Percentiles rank a stretch among this genome's conserved stretches.
phyloP scores from a whole-genome alignment of 768 basidiomycete species.

The Podaxis sp. region DNA sequence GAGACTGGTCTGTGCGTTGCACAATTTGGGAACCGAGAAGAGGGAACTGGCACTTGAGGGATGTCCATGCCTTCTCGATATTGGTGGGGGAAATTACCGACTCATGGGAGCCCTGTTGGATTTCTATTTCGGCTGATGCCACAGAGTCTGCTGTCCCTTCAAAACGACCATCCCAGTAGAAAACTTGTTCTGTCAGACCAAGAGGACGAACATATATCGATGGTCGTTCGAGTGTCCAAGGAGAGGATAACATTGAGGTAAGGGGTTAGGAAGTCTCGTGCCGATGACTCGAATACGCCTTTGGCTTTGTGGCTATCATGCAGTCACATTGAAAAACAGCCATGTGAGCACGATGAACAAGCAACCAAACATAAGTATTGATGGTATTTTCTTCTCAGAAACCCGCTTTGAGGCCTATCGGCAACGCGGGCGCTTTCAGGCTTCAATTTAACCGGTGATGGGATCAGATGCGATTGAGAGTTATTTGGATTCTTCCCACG shows the following conservation, averaged over 20 bases:
- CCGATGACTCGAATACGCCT: not conserved
- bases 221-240: slow-evolving; percentile 12
- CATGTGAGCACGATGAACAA: slow-evolving; percentile 2
- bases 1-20: slow-evolving; percentile 25
- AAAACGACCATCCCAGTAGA: slow-evolving; percentile 43
- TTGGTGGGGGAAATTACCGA: slow-evolving; percentile 28
- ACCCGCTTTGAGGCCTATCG: not conserved
- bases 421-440: not conserved
- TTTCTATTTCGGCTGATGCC: slow-evolving; percentile 32
- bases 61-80: slow-evolving; percentile 42
- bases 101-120: slow-evolving; percentile 17
- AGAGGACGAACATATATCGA: slow-evolving; percentile 25
- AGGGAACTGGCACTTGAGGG: slow-evolving; percentile 49
- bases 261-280: not conserved
- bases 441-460: not conserved
- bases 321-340: not conserved
- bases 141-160: slow-evolving; percentile 45
- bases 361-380: not conserved
- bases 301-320: not conserved
- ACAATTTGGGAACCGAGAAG: slow-evolving; percentile 45
- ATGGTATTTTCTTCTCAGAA: not conserved
- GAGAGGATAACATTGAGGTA: slow-evolving; percentile 11
- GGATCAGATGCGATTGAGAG: not conserved
- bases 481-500: not conserved
- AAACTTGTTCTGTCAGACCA: slow-evolving; percentile 38